Percentiles rank a stretch among this genome's conserved stretches.
phyloP scores from a whole-genome alignment of 2,329 filamentous ascomycete species.

The Trichoderma simmonsii region DNA sequence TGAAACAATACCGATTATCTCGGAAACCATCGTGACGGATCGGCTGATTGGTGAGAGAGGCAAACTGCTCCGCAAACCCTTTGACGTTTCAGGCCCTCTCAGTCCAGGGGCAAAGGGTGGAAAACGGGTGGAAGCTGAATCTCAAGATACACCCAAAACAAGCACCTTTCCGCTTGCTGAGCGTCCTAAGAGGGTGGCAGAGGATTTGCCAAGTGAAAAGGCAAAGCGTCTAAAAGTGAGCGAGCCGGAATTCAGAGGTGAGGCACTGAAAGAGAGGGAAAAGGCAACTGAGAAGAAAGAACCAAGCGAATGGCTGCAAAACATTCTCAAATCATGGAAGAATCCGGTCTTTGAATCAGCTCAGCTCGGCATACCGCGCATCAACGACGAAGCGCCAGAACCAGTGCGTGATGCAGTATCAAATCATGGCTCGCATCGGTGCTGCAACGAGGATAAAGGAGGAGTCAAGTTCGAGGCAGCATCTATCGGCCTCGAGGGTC shows the following conservation, averaged over 20 bases:
- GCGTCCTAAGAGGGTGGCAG: neutral
- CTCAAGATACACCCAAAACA: neutral
- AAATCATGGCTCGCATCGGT: neutral
- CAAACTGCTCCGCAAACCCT: constrained; percentile 44
- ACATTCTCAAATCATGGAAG: constrained; percentile 63
- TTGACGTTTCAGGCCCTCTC: constrained; percentile 33
- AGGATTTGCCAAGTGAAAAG: neutral
- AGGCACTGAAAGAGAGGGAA: neutral
- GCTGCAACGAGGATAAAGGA: constrained; percentile 12
- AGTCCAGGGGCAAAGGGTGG: neutral
- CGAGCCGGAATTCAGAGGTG: neutral
- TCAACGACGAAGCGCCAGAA: constrained; percentile 26
- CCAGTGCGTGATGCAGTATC: neutral
- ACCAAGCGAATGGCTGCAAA: constrained; percentile 54
- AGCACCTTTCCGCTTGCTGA: neutral
- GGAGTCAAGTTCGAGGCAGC: constrained; percentile 31
- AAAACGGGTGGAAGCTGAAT: neutral
- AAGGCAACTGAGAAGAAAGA: constrained; percentile 19
- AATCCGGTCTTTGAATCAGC: constrained; percentile 69
- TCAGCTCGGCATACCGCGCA: constrained; percentile 44
- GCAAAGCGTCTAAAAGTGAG: neutral
- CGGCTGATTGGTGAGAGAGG: constrained; percentile 42
- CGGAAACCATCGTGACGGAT: neutral
- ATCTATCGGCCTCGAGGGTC: constrained; percentile 34
- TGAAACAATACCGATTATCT: neutral